Percentiles rank a stretch among this genome's conserved stretches.
Conservation (phyloP, 1,284 basidiomycete genomes). For the Termitomyces sp. region DNA sequence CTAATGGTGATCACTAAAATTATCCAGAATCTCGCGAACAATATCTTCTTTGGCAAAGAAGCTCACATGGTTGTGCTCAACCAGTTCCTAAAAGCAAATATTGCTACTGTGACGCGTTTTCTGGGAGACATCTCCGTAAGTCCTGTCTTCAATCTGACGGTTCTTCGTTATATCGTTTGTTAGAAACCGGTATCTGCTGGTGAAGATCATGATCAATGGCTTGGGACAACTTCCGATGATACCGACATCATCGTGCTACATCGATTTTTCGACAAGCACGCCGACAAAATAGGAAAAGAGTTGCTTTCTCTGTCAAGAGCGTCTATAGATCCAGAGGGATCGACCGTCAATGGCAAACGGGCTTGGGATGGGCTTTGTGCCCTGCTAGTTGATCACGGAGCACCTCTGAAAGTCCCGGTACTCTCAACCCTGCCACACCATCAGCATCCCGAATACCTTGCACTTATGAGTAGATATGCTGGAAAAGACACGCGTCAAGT, state of each 20-base stretch:
- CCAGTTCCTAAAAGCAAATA: constrained; percentile 72
- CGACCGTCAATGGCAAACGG: constrained; percentile 61
- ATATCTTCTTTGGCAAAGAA: constrained; percentile 87
- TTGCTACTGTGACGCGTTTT: constrained; percentile 77
- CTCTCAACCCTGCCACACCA: constrained; percentile 45
- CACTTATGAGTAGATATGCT: constrained; percentile 66
- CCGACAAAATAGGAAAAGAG: constrained; percentile 82
- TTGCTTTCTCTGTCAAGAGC: constrained; percentile 68
- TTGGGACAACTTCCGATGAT: constrained; percentile 71
- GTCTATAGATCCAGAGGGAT: constrained; percentile 52
- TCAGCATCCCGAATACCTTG: constrained; percentile 58
- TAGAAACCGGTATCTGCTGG: constrained; percentile 56
- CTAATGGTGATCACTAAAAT: constrained; percentile 86
- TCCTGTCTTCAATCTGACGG: constrained; percentile 3
- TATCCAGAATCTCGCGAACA: constrained; percentile 89
- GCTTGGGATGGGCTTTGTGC: constrained; percentile 75
- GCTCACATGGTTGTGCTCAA: constrained; percentile 81
- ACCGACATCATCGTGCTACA: constrained; percentile 79
- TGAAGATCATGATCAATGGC: constrained; percentile 65
- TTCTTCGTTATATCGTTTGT: constrained; percentile 4
- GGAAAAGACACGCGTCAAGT: constrained; percentile 62
- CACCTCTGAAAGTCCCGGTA: constrained; percentile 62
- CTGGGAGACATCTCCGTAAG: constrained; percentile 76
- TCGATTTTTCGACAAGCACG: constrained; percentile 77
- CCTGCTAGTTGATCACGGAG: constrained; percentile 72